Conservation (phyloP, 1,284 basidiomycete species). For the Moniliophthora roreri region DNA sequence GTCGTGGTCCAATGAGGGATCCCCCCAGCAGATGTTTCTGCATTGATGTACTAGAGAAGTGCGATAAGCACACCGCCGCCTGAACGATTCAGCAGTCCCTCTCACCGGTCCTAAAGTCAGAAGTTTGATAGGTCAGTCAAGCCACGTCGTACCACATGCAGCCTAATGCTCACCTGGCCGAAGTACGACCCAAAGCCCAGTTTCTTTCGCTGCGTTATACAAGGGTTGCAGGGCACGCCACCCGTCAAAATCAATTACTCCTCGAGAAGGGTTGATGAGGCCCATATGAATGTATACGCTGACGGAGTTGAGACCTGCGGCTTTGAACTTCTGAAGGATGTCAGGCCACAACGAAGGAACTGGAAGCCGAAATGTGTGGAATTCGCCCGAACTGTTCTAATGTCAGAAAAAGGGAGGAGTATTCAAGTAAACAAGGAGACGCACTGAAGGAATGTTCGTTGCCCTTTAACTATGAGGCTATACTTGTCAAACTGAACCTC, state of each 20-base stretch:
- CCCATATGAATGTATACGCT: constrained; percentile 79
- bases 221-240: constrained; percentile 60
- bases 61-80: constrained; percentile 24
- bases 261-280: constrained; percentile 72
- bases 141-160: no score
- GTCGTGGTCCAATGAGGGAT: constrained; percentile 77
- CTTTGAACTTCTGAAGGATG: constrained; percentile 79
- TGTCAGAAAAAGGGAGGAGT: background rate
- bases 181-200: constrained; percentile 63
- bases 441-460: constrained; percentile 55
- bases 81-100: constrained; percentile 22
- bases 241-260: constrained; percentile 51
- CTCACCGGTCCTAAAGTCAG: no score
- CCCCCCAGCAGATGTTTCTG: constrained; percentile 79
- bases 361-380: constrained; percentile 81
- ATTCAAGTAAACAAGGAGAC: constrained; percentile 19
- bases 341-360: constrained; percentile 83
- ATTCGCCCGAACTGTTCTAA: constrained; percentile 63
- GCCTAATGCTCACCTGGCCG: constrained; percentile 50
- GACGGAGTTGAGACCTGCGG: constrained; percentile 75
- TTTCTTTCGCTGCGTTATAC: constrained; percentile 58
- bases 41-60: constrained; percentile 62
- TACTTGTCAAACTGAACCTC: constrained; percentile 60
- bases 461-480: constrained; percentile 53
- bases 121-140: no score